Conservation (phyloP, 805 yeast species). For the Candida hispaniensis region DNA sequence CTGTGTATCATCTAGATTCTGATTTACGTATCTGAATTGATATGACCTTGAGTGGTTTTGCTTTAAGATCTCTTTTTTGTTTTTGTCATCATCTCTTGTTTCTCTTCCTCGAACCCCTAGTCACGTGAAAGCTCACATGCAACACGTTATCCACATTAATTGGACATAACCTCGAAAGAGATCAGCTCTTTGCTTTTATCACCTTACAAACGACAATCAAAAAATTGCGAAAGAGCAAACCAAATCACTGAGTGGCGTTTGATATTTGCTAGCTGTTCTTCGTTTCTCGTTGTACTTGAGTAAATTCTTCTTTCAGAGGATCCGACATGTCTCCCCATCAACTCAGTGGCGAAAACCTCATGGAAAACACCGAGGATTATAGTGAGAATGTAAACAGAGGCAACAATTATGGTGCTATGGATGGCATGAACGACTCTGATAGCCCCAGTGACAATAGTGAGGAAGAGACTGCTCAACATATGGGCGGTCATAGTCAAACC, state of each 20-base stretch:
- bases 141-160: not conserved
- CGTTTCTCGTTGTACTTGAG: too few species aligned
- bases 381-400: slow-evolving; percentile 67
- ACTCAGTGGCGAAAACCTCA: slow-evolving; percentile 10
- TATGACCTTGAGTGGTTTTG: not conserved
- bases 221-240: slow-evolving; percentile 19
- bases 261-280: slow-evolving; percentile 20
- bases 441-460: slow-evolving; percentile 91
- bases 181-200: slow-evolving; percentile 1
- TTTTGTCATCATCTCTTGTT: not conserved
- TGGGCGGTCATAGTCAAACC: slow-evolving; percentile 42
- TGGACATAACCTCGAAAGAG: not conserved
- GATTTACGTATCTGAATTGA: not conserved
- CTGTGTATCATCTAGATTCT: not conserved
- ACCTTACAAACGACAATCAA: not conserved
- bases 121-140: too few species aligned
- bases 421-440: too few species aligned
- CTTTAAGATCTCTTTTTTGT: not conserved
- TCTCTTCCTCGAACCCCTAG: too few species aligned
- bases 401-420: slow-evolving; percentile 77
- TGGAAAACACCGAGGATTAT: slow-evolving; percentile 51
- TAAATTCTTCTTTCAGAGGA: slow-evolving; percentile 23
- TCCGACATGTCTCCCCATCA: not conserved
- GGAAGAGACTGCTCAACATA: slow-evolving; percentile 46
- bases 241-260: slow-evolving; percentile 2